phyloP scores from a whole-genome alignment of 768 basidiomycete species.

The Boletus patriciae region DNA sequence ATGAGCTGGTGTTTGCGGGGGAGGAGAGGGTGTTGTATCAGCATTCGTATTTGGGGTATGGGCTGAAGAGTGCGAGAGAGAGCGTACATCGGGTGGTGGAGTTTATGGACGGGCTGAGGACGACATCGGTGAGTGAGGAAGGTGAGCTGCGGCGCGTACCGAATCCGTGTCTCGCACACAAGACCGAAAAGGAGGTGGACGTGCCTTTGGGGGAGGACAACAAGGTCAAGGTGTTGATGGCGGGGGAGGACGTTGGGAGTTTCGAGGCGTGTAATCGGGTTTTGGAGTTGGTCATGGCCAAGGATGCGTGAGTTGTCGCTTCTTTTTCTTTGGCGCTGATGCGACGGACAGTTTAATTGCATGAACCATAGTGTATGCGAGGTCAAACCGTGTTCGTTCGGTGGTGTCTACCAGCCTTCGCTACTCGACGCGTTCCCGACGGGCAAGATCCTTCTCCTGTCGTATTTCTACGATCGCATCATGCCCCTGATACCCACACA shows the following conservation, averaged over 20 bases:
- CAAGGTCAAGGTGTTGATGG: slow-evolving; percentile 76
- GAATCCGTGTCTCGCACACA: slow-evolving; percentile 82
- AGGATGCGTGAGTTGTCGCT: slow-evolving; percentile 69
- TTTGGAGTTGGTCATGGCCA: slow-evolving; percentile 88
- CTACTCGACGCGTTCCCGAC: slow-evolving; percentile 83
- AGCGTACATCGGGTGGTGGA: slow-evolving; percentile 87
- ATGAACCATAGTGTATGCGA: slow-evolving; percentile 65
- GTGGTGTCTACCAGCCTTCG: slow-evolving; percentile 96
- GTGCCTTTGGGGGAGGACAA: slow-evolving; percentile 48
- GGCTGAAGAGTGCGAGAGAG: slow-evolving; percentile 82
- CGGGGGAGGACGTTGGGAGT: slow-evolving; percentile 74
- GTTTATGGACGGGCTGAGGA: slow-evolving; percentile 65
- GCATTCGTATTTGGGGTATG: slow-evolving; percentile 97
- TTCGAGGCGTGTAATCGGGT: slow-evolving; percentile 86
- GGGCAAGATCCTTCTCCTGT: slow-evolving; percentile 87
- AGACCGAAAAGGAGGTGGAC: slow-evolving; percentile 61
- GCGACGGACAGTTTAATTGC: not conserved
- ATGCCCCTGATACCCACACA: slow-evolving; percentile 60
- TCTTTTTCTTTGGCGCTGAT: not conserved
- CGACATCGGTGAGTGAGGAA: slow-evolving; percentile 5
- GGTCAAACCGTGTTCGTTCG: slow-evolving; percentile 93
- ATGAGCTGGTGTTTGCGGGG: slow-evolving; percentile 75
- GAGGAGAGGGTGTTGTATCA: slow-evolving; percentile 80
- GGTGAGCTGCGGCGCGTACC: slow-evolving; percentile 17
- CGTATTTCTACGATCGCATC: slow-evolving; percentile 97